Conservation (phyloP, 108 stramenopile species). For the Fragilariopsis cylindrus region DNA sequence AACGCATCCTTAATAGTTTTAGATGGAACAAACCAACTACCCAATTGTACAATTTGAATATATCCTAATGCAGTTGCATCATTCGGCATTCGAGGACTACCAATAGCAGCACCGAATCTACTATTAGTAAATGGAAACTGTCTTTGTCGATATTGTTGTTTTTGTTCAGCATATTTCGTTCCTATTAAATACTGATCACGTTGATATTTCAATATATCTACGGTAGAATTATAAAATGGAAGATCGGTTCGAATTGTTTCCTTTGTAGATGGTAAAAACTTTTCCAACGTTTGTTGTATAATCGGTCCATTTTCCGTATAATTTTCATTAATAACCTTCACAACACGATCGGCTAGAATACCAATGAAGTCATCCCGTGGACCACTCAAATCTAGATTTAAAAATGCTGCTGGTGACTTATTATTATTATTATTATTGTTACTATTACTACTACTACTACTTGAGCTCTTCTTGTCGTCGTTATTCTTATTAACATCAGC, state of each 20-base stretch:
- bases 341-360: neutral
- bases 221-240: conserved; percentile 30
- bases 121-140: too few relatives aligned
- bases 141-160: neutral
- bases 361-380: conserved; percentile 1
- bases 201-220: conserved; percentile 30
- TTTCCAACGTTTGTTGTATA: neutral
- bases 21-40: conserved; percentile 37
- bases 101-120: neutral
- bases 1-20: conserved; percentile 30
- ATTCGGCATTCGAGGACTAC: conserved; percentile 19
- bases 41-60: conserved; percentile 34
- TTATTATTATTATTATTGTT: neutral
- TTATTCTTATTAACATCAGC: neutral
- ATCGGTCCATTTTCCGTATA: neutral
- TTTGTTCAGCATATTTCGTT: conserved; percentile 28
- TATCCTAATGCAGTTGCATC: conserved; percentile 43
- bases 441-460: neutral
- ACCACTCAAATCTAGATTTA: neutral
- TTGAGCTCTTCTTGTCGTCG: neutral
- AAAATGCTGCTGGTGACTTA: neutral
- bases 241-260: conserved; percentile 22
- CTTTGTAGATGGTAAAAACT: conserved; percentile 10
- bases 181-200: conserved; percentile 51
- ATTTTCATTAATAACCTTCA: neutral